Percentiles rank a stretch among this genome's conserved stretches.
phyloP scores from a whole-genome alignment of 371 early-diverging fungal species.

The Saksenaea vasiformis region DNA sequence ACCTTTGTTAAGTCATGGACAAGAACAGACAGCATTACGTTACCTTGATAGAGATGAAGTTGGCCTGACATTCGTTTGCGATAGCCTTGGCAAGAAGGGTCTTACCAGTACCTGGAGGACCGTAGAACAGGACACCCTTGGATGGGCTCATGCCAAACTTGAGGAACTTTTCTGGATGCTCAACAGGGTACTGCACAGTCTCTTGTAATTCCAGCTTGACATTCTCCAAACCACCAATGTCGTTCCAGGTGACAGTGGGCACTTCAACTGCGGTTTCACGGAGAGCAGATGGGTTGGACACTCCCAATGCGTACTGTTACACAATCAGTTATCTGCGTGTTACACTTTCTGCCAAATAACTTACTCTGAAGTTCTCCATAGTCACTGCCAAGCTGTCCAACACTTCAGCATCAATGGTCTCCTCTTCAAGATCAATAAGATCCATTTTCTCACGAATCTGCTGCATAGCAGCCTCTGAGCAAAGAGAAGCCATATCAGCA shows the following conservation, averaged over 20 bases:
- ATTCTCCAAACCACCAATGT: slow-evolving; percentile 99
- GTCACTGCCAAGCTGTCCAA: slow-evolving; percentile 98
- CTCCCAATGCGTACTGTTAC: slow-evolving; percentile 85
- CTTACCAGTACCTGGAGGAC: slow-evolving; percentile 99
- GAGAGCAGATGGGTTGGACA: slow-evolving; percentile 98
- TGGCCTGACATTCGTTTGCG: slow-evolving; percentile 99
- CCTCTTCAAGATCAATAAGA: slow-evolving; percentile 98
- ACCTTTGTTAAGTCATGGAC: neutral
- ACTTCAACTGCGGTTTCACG: slow-evolving; percentile 99
- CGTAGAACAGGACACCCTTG: slow-evolving; percentile 99
- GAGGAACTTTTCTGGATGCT: slow-evolving; percentile 99
- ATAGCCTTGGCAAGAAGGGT: slow-evolving; percentile 99
- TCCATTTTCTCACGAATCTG: slow-evolving; percentile 99
- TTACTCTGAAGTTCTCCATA: slow-evolving; percentile 96
- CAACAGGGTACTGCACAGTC: slow-evolving; percentile 99
- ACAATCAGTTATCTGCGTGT: neutral
- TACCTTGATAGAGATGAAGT: slow-evolving; percentile 99
- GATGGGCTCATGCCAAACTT: slow-evolving; percentile 99
- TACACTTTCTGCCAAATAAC: neutral
- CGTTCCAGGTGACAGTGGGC: slow-evolving; percentile 98
- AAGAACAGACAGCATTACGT: neutral
- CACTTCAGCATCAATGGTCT: slow-evolving; percentile 98
- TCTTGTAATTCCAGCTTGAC: slow-evolving; percentile 99
- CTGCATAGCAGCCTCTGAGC: slow-evolving; percentile 99
- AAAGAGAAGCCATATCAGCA: slow-evolving; percentile 98